Percentiles rank a stretch among this genome's conserved stretches.
Conservation (phyloP, 1,139 yeast genomes). For the Suhomyces bolitotheri region DNA sequence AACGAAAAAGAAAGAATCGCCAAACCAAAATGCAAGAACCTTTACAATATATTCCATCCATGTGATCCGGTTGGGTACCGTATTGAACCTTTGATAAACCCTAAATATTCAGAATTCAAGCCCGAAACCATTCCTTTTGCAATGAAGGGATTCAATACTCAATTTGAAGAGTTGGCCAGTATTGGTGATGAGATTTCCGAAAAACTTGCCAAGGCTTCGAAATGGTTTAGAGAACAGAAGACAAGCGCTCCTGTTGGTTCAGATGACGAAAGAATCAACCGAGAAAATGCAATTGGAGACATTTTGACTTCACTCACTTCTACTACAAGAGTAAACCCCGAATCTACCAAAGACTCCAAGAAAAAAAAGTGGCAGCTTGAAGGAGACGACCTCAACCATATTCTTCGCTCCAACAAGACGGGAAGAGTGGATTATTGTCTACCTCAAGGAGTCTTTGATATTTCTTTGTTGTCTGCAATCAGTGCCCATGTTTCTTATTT, state of each 20-base stretch:
- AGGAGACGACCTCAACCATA: conserved; percentile 30
- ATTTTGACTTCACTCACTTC: conserved; percentile 36
- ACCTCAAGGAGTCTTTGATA: conserved; percentile 78
- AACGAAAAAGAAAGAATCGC: conserved; percentile 13
- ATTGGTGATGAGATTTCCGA: conserved; percentile 49
- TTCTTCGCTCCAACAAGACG: conserved; percentile 54
- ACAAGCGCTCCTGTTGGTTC: conserved; percentile 14
- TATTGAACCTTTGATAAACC: conserved; percentile 73
- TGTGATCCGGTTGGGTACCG: conserved; percentile 90
- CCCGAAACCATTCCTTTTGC: conserved; percentile 67
- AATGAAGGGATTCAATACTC: conserved; percentile 46
- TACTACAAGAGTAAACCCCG: conserved; percentile 20
- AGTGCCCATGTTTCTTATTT: conserved; percentile 88
- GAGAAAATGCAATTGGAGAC: conserved; percentile 49
- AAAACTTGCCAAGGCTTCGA: conserved; percentile 46
- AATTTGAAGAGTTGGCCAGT: conserved; percentile 40
- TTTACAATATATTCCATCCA: conserved; percentile 81
- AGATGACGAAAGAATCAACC: conserved; percentile 24
- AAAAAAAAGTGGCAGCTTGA: conserved; percentile 24
- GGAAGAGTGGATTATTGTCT: conserved; percentile 83
- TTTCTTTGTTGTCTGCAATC: conserved; percentile 74
- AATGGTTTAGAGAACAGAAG: conserved; percentile 36
- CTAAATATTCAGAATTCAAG: conserved; percentile 52
- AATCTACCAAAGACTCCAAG: conserved; percentile 15
- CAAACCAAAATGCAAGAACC: conserved; percentile 56